Conservation (phyloP, 192 early-diverging fungal species). For the Backusella australiensis region DNA sequence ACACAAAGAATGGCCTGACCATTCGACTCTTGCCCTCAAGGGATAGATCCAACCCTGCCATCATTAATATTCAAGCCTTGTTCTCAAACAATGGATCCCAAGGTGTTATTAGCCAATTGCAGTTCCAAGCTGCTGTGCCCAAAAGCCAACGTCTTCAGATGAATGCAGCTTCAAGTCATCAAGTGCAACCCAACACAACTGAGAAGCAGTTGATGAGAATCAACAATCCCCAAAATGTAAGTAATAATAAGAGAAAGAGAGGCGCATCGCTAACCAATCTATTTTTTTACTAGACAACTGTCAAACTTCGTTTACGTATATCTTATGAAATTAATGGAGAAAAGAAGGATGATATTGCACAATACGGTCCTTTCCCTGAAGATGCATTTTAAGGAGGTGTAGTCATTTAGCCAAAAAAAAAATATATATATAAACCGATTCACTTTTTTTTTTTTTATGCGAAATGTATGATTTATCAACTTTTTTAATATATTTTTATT, state of each 20-base stretch:
- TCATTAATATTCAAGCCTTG: constrained; percentile 64
- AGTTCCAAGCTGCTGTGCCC: constrained; percentile 93
- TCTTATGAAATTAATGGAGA: constrained; percentile 44
- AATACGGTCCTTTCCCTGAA: constrained; percentile 59
- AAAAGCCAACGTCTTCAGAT: constrained; percentile 89
- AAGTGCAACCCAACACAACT: constrained; percentile 53
- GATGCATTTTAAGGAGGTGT: constrained; percentile 36
- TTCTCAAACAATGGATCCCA: constrained; percentile 65
- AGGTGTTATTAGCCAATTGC: constrained; percentile 58
- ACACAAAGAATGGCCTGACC: constrained; percentile 75
- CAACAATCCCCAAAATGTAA: constrained; percentile 77
- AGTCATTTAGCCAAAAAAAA: not conserved
- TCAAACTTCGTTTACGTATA: constrained; percentile 55
- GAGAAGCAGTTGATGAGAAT: constrained; percentile 83
- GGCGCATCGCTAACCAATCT: not conserved
- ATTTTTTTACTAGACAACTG: constrained; percentile 41
- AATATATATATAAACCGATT: not conserved
- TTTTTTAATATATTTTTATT: not conserved
- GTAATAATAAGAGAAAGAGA: not conserved
- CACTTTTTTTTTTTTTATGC: not conserved
- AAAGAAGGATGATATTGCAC: constrained; percentile 52
- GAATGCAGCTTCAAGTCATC: constrained; percentile 70
- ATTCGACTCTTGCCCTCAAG: constrained; percentile 76
- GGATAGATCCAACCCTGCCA: constrained; percentile 53
- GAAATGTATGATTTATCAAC: not conserved